Conservation (phyloP, 345 rosid genomes). For the Lumnitzera littorea region DNA sequence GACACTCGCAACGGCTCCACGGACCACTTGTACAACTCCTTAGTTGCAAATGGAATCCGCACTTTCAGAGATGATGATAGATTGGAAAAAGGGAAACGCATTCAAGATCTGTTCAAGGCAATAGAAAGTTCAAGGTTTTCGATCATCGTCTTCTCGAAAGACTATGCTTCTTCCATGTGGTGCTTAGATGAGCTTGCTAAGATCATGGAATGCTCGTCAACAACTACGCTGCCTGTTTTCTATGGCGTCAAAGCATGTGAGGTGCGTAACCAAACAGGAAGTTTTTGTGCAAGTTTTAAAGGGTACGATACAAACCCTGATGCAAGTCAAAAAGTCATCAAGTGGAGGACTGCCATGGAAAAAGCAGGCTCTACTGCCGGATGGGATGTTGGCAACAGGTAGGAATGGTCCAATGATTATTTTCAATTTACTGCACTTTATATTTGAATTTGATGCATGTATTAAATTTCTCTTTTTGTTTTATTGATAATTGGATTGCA, state of each 20-base stretch:
- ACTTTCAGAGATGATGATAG: not conserved
- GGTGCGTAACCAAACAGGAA: conserved; percentile 1
- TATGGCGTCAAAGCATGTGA: not conserved
- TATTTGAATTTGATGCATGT: too few species aligned
- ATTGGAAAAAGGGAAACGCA: too few species aligned
- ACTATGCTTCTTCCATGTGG: conserved; percentile 1
- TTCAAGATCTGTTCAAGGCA: not conserved
- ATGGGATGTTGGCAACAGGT: conserved; percentile 1
- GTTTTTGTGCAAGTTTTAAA: not conserved
- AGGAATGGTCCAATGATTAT: not conserved
- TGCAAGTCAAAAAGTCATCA: not conserved
- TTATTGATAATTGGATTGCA: too few species aligned
- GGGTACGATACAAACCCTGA: not conserved
- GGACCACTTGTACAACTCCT: not conserved
- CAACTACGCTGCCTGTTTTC: not conserved
- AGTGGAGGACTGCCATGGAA: conserved; percentile 1
- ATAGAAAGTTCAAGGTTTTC: conserved; percentile 4
- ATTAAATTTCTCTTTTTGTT: too few species aligned
- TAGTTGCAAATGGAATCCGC: not conserved
- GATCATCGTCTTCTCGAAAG: conserved; percentile 3
- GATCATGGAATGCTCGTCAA: conserved; percentile 1
- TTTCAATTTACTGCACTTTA: not conserved
- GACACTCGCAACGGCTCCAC: conserved; percentile 1
- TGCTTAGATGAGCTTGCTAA: conserved; percentile 5
- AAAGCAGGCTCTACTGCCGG: conserved; percentile 1